phyloP scores from a whole-genome alignment of 192 early-diverging fungal species.

The Backusella tuberculispora region DNA sequence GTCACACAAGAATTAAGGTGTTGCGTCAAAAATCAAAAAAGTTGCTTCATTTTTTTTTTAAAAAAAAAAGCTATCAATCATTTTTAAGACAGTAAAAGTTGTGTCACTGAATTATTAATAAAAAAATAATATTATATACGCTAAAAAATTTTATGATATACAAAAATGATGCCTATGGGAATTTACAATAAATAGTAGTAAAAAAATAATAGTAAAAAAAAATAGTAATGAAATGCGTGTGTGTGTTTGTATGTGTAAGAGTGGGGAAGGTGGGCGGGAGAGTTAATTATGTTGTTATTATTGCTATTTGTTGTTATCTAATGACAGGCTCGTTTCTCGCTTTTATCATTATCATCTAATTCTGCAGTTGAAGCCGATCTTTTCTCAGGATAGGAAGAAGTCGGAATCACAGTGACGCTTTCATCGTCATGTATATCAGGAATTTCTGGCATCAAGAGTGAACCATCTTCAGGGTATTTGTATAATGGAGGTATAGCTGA shows the following conservation, averaged over 20 bases:
- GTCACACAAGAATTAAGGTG: background rate
- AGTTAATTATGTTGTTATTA: background rate
- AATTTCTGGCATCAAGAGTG: slow-evolving; percentile 57
- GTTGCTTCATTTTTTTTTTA: background rate
- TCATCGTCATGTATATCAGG: slow-evolving; percentile 41
- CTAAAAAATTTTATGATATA: background rate
- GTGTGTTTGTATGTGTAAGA: background rate
- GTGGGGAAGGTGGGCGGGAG: background rate
- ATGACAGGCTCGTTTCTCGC: background rate
- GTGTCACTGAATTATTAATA: slow-evolving; percentile 2
- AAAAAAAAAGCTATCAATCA: slow-evolving; percentile 4
- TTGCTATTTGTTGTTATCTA: background rate
- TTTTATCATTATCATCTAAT: slow-evolving; percentile 3
- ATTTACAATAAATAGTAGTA: slow-evolving; percentile 15
- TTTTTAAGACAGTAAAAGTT: background rate
- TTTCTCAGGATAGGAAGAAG: slow-evolving; percentile 17
- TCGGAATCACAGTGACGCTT: background rate
- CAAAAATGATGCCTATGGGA: slow-evolving; percentile 15
- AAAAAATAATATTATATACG: background rate
- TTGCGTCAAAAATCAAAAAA: background rate
- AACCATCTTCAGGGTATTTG: slow-evolving; percentile 53
- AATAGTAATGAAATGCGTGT: slow-evolving; percentile 11
- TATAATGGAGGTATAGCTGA: slow-evolving; percentile 40
- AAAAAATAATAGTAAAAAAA: slow-evolving; percentile 4
- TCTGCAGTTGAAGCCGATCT: slow-evolving; percentile 11